Evolutionary conservation across 352 stramenopile genomes (phyloP), one percentile per base, ranked within the genome.

Genomic region (Elongisporangium anandrum): DNA sequence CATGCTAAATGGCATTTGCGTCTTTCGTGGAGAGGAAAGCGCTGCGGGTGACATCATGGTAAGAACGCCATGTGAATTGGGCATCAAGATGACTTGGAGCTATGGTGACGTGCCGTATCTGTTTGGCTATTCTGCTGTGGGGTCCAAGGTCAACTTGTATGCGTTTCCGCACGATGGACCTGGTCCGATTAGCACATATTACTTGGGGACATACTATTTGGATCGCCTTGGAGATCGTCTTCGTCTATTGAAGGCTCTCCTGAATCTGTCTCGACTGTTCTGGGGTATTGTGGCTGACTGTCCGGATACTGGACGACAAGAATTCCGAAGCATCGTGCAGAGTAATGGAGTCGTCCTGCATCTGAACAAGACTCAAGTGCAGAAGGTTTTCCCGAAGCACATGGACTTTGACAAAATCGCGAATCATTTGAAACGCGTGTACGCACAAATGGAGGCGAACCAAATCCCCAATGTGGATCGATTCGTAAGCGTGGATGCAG

Each of bases 381-480:
- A 39, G 9, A 39, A 39, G 8, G 9, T 39, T 13, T 39, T 39
- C 29, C 29, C 29, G 7, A 7, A 29, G 3, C 3, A 29, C 8
- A 13, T 4, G 4, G 13, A 39, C 9, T 39, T 39, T 13, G 29
- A 7, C 4, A 13, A 2, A 1, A 21, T 52, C 4, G 47, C 20
- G 47, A 10, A 2, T 4, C 47, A 52, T 23, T 15, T 23, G 12
- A 52, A 52, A 10, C 7, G 12, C 1, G 3, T 52, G 29, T 39
- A 39, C 9, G 29, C 4, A 13, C 9, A 2, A 15, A 13, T 39
- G 29, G 8, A 13, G 13, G 9, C 29, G 29, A 2, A 39, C 1
- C 5, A 20, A 4, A 29, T 59, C 16, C 60, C 62, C 10, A 58
- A 69, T 39, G 54, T 56, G 12, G 34, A 60, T 60, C 55, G 21